Percentiles rank a stretch among this genome's conserved stretches.
Evolutionary conservation across 202 grass and related monocot species (phyloP).

Genomic region (Sporobolus alterniflorus): DNA sequence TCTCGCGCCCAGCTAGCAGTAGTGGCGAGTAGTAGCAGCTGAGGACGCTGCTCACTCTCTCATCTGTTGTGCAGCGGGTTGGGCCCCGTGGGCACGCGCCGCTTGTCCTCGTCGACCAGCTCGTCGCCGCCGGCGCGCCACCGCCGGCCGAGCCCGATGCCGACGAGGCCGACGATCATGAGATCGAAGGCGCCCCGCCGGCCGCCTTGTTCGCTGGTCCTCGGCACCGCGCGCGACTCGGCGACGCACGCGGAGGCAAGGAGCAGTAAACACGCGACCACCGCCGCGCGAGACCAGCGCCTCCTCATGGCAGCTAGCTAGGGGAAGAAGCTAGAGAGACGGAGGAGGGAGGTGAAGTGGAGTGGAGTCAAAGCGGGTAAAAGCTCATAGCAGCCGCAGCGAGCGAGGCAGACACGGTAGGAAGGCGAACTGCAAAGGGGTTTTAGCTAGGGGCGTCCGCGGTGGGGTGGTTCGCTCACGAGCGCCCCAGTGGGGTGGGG

Average conservation of each 20-base stretch:
- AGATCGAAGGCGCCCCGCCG: slow-evolving; percentile 37
- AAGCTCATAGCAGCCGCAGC: slow-evolving; percentile 18
- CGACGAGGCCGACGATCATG: slow-evolving; percentile 44
- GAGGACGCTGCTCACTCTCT: slow-evolving; percentile 1
- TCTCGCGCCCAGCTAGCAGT: not conserved
- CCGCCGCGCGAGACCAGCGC: slow-evolving; percentile 57
- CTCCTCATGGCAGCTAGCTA: slow-evolving; percentile 25
- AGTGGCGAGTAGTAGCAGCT: not conserved
- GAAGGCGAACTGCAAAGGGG: not conserved
- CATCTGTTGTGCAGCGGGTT: slow-evolving; percentile 94
- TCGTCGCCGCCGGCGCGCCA: slow-evolving; percentile 37
- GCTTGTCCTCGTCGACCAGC: slow-evolving; percentile 59
- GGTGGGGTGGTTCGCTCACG: too few relatives aligned
- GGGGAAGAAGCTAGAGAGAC: not conserved
- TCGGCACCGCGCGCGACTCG: slow-evolving; percentile 14
- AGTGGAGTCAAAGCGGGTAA: slow-evolving; percentile 66
- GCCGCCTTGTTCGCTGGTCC: not conserved
- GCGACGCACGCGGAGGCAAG: slow-evolving; percentile 46
- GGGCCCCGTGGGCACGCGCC: slow-evolving; percentile 77
- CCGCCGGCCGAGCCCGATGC: slow-evolving; percentile 45
- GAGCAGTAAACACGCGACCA: slow-evolving; percentile 68
- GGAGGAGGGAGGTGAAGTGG: not conserved
- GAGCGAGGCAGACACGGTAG: too few relatives aligned
- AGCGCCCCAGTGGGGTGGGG: too few relatives aligned
- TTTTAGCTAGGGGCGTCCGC: too few relatives aligned